phyloP scores from a whole-genome alignment of 371 early-diverging fungal species.

The Cokeromyces recurvatus region DNA sequence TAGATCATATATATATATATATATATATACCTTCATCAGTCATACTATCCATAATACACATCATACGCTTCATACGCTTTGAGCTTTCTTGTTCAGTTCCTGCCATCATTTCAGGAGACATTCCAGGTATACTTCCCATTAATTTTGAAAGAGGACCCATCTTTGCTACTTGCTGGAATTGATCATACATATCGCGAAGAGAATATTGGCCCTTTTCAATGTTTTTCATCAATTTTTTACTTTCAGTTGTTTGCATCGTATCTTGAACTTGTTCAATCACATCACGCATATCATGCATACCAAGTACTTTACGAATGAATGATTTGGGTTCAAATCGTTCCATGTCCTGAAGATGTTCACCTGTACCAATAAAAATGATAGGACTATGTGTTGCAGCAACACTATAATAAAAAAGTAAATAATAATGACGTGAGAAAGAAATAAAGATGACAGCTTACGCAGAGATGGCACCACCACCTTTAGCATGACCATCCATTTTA shows the following conservation, averaged over 20 bases:
- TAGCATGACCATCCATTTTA: constrained; percentile 99
- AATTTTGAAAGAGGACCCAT: constrained; percentile 96
- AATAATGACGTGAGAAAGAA: background rate
- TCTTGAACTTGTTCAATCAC: constrained; percentile 94
- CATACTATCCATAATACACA: constrained; percentile 98
- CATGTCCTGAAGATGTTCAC: constrained; percentile 98
- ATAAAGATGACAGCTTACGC: constrained; percentile 54
- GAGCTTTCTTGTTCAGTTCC: constrained; percentile 76
- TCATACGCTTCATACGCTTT: constrained; percentile 79
- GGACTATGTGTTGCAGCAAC: constrained; percentile 98
- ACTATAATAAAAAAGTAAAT: constrained; percentile 21
- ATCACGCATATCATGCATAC: constrained; percentile 96
- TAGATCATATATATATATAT: background rate
- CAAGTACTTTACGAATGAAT: constrained; percentile 96
- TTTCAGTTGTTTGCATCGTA: constrained; percentile 77
- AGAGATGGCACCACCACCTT: constrained; percentile 99
- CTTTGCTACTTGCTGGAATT: constrained; percentile 90
- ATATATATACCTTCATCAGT: constrained; percentile 58
- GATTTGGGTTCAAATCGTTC: constrained; percentile 93
- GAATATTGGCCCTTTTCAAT: constrained; percentile 90
- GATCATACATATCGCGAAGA: constrained; percentile 97
- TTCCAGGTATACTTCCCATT: constrained; percentile 98
- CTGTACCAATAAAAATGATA: constrained; percentile 98
- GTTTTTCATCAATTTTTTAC: constrained; percentile 90
- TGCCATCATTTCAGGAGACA: constrained; percentile 82